Evolutionary conservation across 2,329 filamentous ascomycete species (phyloP), one percentile per base, ranked within the genome.

Genomic region (Fusarium ramigenum): DNA sequence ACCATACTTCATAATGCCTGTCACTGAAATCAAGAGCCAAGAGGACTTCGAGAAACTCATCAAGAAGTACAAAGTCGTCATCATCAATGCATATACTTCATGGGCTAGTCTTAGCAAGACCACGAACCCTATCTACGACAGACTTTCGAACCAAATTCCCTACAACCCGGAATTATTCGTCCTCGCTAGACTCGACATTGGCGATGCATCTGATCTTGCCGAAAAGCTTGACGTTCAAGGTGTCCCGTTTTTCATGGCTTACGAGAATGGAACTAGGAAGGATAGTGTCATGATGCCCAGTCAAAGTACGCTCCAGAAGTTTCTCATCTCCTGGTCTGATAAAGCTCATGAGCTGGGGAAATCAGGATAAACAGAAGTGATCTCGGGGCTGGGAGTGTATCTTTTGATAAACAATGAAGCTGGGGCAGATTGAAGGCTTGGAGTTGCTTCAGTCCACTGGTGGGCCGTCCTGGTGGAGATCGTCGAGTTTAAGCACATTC

Each of bases 301-400:
- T 2, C 46, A 8, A 21, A 32, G 10, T n/a, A 18, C 9, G 2
- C 46, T 50, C 3, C 9, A 50, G 46, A 18, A 23, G 2, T n/a
- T 50, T 18, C 28, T 50, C 9, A 18, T 34, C 11, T 9, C 10
- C 7, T 50, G 46, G 28, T 9, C 30, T 34, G 46, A 34, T 2
- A n/a, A 50, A 5, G 46, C 46, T n/a, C 19, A 50, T 32, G 46
- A 18, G 10, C 10, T 30, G 5, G 28, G 15, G 8, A 12, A 43
- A 23, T 2, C 0, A 23, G 15, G 9, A 7, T 23, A 8, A n/a
- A 21, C 5, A 21, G 19, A 30, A 16, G 2, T 4, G 4, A 15
- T n/a, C 10, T 11, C 9, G 4, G 8, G 19, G 2, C 9, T 11
- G 4, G 9, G 4, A 30, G 6, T 7, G 12, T 5, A 11, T 4